Conservation (phyloP, 2,329 filamentous ascomycete genomes). For the Colletotrichum musae region DNA sequence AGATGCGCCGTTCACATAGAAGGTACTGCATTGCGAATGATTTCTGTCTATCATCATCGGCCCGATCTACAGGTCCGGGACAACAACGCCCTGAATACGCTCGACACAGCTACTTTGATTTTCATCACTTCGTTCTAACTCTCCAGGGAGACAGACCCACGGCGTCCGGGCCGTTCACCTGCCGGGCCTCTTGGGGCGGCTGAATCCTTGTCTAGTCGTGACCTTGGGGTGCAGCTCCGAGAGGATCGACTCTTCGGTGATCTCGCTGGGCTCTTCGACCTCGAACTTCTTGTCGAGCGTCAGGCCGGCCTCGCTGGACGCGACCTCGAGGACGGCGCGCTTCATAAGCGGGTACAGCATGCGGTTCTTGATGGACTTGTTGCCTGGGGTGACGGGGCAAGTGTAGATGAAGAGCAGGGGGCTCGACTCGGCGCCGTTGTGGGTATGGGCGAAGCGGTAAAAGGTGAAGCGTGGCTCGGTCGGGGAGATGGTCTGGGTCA, state of each 20-base stretch:
- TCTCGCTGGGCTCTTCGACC: conserved; percentile 77
- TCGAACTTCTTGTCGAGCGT: conserved; percentile 79
- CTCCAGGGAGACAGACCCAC: not conserved
- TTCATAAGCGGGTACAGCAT: conserved; percentile 87
- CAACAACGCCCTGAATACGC: conserved; percentile 1
- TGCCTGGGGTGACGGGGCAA: conserved; percentile 76
- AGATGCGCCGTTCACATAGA: conserved; percentile 8
- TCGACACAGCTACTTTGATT: not conserved
- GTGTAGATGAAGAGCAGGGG: conserved; percentile 87
- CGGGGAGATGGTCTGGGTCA: conserved; percentile 73
- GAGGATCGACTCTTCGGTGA: conserved; percentile 76
- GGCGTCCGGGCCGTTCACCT: conserved; percentile 57
- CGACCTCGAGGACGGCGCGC: conserved; percentile 75
- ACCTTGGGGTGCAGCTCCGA: conserved; percentile 78
- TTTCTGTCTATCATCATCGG: conserved; percentile 34
- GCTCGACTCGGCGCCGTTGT: conserved; percentile 65
- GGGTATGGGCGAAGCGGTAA: conserved; percentile 76
- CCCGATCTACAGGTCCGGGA: conserved; percentile 30
- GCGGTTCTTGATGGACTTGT: conserved; percentile 82
- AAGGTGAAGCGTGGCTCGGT: conserved; percentile 84
- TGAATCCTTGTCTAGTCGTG: conserved; percentile 78
- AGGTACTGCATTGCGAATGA: conserved; percentile 26
- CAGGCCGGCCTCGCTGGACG: conserved; percentile 76
- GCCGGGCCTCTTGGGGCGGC: conserved; percentile 84
- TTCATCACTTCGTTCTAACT: not conserved